These are phyloP conservation scores for Alternaria postmessia DNA, from an alignment of 2,329 filamentous ascomycete species.

Conservation along the genomic window DNA sequence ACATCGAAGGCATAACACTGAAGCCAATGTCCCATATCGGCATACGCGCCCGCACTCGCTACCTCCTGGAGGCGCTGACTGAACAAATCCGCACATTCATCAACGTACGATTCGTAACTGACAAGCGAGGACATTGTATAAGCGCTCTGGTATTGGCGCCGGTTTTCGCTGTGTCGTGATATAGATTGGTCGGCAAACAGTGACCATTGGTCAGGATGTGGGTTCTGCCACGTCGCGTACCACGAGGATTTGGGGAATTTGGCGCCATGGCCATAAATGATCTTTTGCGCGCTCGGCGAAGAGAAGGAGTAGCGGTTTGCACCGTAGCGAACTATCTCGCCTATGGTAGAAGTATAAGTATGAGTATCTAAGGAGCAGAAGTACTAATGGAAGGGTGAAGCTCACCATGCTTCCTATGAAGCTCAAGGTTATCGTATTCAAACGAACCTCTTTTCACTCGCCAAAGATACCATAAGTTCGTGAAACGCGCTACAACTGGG, in stretches of 20 bases:
- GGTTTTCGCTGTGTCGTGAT: conserved; percentile 46
- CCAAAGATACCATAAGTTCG: conserved; percentile 24
- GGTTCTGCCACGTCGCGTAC: conserved; percentile 26
- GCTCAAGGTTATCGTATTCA: conserved; percentile 19
- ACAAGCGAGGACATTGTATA: conserved; percentile 37
- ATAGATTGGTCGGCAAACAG: conserved; percentile 52
- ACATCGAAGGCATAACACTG: conserved; percentile 54
- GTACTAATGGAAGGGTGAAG: not conserved
- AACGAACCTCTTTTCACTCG: conserved; percentile 12
- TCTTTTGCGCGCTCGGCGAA: conserved; percentile 18
- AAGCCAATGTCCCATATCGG: conserved; percentile 39
- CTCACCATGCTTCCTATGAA: conserved; percentile 21
- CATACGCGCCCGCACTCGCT: conserved; percentile 18
- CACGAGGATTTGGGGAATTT: conserved; percentile 32
- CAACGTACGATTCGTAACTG: conserved; percentile 51
- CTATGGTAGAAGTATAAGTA: conserved; percentile 3
- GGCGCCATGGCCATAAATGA: conserved; percentile 29
- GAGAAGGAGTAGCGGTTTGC: conserved; percentile 19
- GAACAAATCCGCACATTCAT: conserved; percentile 49
- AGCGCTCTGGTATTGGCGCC: conserved; percentile 36
- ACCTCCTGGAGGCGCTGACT: conserved; percentile 38
- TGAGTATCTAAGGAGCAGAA: not conserved
- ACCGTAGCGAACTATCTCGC: conserved; percentile 17
- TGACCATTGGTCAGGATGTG: conserved; percentile 36
- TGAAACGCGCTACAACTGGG: conserved; percentile 18